Conservation (phyloP, 2,329 filamentous ascomycete species). For the Lecanicillium sp. region DNA sequence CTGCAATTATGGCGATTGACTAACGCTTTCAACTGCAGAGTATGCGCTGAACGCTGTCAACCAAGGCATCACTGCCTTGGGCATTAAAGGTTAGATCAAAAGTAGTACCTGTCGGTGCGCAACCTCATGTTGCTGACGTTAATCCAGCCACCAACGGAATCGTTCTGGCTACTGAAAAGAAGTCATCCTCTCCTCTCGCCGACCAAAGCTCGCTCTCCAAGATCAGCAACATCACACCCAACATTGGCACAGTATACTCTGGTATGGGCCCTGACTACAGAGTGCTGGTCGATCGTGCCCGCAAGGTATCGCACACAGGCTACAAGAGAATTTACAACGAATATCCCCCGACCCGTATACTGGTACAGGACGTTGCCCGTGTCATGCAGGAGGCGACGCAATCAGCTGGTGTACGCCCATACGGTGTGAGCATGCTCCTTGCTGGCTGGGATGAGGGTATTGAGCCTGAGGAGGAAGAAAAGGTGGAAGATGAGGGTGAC, state of each 20-base stretch:
- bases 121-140: constrained; percentile 13
- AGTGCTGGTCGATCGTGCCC: constrained; percentile 92
- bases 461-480: constrained; percentile 69
- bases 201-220: constrained; percentile 93
- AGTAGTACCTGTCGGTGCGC: not conserved
- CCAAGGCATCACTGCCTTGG: constrained; percentile 95
- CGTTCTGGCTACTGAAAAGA: constrained; percentile 98
- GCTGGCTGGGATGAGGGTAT: constrained; percentile 98
- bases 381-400: constrained; percentile 99
- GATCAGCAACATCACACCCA: constrained; percentile 94
- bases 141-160: constrained; percentile 88
- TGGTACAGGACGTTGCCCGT: constrained; percentile 94
- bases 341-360: constrained; percentile 98
- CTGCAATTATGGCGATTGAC: not conserved
- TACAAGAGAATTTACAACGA: constrained; percentile 99
- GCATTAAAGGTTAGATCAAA: constrained; percentile 75
- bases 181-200: constrained; percentile 94
- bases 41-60: constrained; percentile 99
- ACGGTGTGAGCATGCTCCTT: constrained; percentile 90
- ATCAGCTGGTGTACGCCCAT: constrained; percentile 92
- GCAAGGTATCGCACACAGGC: constrained; percentile 94
- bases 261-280: constrained; percentile 99
- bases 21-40: constrained; percentile 47
- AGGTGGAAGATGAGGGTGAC: constrained; percentile 45
- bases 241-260: constrained; percentile 99